Conservation (phyloP, 805 yeast species). For the Tetrapisispora taiwanensis region DNA sequence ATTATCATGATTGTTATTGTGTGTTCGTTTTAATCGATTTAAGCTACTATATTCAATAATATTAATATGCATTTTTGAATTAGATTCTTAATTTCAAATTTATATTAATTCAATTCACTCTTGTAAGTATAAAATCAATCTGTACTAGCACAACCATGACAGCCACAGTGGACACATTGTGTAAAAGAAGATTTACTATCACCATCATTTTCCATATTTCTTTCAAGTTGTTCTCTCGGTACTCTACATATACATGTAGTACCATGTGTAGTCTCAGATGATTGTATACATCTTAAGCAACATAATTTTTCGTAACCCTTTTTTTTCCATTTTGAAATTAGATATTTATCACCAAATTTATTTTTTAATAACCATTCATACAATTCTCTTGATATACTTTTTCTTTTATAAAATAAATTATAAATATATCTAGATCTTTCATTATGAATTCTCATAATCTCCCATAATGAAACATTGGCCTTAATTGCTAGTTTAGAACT, state of each 20-base stretch:
- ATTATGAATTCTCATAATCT: constrained; percentile 58
- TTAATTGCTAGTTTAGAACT: constrained; percentile 35
- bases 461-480: constrained; percentile 58
- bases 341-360: constrained; percentile 52
- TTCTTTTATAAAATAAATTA: constrained; percentile 59
- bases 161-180: constrained; percentile 74
- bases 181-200: constrained; percentile 28
- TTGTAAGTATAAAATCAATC: constrained; percentile 47
- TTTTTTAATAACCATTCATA: constrained; percentile 67
- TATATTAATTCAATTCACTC: too few relatives aligned
- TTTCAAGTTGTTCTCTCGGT: constrained; percentile 46
- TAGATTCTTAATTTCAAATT: too few relatives aligned
- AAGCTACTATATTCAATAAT: too few relatives aligned
- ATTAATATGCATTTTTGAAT: too few relatives aligned
- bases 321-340: constrained; percentile 79
- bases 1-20: too few relatives aligned
- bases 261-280: constrained; percentile 50
- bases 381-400: constrained; percentile 53
- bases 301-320: constrained; percentile 82
- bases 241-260: constrained; percentile 80
- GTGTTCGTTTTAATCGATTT: too few relatives aligned
- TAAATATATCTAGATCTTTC: constrained; percentile 69
- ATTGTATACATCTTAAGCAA: constrained; percentile 68
- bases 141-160: constrained; percentile 72
- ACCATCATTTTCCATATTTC: constrained; percentile 18